Percentiles rank a stretch among this genome's conserved stretches.
Evolutionary conservation across 1,139 yeast genomes (phyloP).

Genomic region (Yamadazyma trypodendri): DNA sequence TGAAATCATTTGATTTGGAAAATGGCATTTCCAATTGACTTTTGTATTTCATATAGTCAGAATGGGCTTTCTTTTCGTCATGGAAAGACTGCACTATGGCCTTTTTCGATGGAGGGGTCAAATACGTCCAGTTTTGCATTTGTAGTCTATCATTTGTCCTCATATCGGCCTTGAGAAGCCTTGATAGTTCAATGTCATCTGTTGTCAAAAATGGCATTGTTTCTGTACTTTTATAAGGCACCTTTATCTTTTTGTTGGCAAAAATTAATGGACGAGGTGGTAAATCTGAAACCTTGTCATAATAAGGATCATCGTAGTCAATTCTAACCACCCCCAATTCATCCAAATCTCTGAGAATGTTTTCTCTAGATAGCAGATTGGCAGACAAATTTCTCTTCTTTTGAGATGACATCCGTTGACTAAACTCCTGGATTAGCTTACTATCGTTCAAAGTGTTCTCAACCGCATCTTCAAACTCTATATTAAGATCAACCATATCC

Average conservation of each 20-base stretch:
- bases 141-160: neutral
- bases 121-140: conserved; percentile 28
- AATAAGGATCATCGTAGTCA: conserved; percentile 64
- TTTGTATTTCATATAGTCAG: conserved; percentile 19
- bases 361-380: conserved; percentile 14
- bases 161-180: conserved; percentile 2
- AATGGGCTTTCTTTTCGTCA: conserved; percentile 14
- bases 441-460: conserved; percentile 9
- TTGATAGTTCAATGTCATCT: conserved; percentile 6
- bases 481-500: neutral
- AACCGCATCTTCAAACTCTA: conserved; percentile 5
- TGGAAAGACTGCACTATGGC: conserved; percentile 24
- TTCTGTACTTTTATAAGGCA: conserved; percentile 24
- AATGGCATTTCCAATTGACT: conserved; percentile 54
- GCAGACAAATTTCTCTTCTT: neutral
- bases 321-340: conserved; percentile 47
- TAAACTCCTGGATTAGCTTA: conserved; percentile 7
- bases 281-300: conserved; percentile 50
- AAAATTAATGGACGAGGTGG: conserved; percentile 57
- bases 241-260: conserved; percentile 62
- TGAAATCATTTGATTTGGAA: conserved; percentile 37
- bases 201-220: conserved; percentile 7
- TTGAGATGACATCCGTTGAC: conserved; percentile 5
- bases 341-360: conserved; percentile 38
- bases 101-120: conserved; percentile 30